These are phyloP conservation scores for Pseudohyphozyma bogoriensis DNA, from an alignment of 768 basidiomycete genomes.

Conservation along the genomic window DNA sequence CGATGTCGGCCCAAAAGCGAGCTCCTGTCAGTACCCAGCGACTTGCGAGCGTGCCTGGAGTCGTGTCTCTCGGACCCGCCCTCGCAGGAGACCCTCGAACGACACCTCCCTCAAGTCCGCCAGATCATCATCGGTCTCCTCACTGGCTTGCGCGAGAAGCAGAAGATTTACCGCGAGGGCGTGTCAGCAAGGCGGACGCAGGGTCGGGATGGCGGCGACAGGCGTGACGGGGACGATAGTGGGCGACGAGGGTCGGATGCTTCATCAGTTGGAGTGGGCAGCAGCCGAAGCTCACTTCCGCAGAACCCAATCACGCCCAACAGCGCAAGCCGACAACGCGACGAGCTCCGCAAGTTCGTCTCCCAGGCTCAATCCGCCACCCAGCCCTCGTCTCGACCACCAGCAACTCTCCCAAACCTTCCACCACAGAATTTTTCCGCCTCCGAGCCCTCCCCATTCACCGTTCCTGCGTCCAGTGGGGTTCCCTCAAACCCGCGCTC, in stretches of 20 bases:
- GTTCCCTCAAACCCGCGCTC: too few relatives aligned
- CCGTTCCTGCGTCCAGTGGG: neutral
- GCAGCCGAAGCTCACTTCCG: neutral
- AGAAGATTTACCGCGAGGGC: conserved; percentile 63
- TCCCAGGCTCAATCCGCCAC: conserved; percentile 5
- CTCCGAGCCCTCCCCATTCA: neutral
- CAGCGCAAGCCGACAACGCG: conserved; percentile 43
- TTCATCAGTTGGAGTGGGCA: too few relatives aligned
- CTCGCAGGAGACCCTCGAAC: conserved; percentile 67
- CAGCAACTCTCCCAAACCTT: too few relatives aligned
- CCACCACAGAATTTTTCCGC: neutral
- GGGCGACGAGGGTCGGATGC: neutral
- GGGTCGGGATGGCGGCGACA: conserved; percentile 4
- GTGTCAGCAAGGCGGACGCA: conserved; percentile 11
- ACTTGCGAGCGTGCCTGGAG: conserved; percentile 79
- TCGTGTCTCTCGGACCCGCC: conserved; percentile 83
- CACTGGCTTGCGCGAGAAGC: conserved; percentile 84
- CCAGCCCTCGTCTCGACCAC: neutral
- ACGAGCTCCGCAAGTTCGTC: conserved; percentile 53
- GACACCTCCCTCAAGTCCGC: conserved; percentile 82
- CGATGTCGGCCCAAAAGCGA: conserved; percentile 45
- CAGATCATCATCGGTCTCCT: conserved; percentile 85
- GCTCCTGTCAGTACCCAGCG: conserved; percentile 73
- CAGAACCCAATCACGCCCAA: conserved; percentile 14
- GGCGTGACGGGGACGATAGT: neutral